Evolutionary conservation across 257 asterid genomes (phyloP).

Genomic region (Echites panduratus): DNA sequence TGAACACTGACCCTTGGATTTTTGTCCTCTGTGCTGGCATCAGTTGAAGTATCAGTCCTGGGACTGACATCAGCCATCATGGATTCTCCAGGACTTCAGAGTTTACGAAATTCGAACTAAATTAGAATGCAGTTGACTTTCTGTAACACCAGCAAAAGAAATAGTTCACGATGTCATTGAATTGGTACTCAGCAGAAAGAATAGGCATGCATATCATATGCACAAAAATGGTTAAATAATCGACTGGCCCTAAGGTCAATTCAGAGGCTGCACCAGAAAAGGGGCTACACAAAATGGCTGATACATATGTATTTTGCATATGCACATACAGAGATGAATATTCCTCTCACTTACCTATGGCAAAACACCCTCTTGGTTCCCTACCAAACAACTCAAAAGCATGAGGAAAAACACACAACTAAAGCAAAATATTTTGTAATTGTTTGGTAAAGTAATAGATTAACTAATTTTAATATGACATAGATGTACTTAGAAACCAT

Average conservation of each 20-base stretch:
- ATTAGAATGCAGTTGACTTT: conserved; percentile 20
- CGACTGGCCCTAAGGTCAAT: background rate
- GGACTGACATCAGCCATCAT: conserved; percentile 84
- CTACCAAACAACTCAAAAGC: too few species aligned
- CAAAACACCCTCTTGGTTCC: too few species aligned
- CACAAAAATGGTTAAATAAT: background rate
- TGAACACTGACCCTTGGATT: conserved; percentile 44
- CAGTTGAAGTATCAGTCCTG: conserved; percentile 81
- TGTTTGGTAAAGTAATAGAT: too few species aligned
- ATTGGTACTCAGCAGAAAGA: conserved; percentile 10
- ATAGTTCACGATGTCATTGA: conserved; percentile 9
- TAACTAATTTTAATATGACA: too few species aligned
- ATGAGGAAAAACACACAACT: too few species aligned
- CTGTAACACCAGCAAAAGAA: conserved; percentile 10
- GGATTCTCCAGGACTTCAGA: conserved; percentile 27
- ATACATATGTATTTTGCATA: background rate
- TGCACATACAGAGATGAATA: too few species aligned
- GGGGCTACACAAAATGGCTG: background rate
- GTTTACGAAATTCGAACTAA: conserved; percentile 20
- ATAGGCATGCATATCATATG: background rate
- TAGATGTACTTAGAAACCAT: too few species aligned
- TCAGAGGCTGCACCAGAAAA: background rate
- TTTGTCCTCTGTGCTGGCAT: conserved; percentile 92
- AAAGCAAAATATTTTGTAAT: too few species aligned
- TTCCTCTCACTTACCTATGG: too few species aligned